phyloP scores from a whole-genome alignment of 805 yeast genomes.

The Candida stauntonica region DNA sequence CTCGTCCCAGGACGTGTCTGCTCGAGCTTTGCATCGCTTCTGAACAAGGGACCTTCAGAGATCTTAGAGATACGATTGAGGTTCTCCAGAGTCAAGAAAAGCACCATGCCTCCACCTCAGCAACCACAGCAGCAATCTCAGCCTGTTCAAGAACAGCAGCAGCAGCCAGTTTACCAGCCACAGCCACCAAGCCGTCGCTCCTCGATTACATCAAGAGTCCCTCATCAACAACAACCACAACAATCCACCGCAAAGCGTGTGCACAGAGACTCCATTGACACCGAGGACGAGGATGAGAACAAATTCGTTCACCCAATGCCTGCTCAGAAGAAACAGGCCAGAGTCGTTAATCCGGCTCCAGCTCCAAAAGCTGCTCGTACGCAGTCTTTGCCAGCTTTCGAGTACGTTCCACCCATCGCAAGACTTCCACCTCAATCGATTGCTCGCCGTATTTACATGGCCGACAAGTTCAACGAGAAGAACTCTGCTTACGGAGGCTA shows the following conservation, averaged over 20 bases:
- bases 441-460: slow-evolving; percentile 27
- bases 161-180: slow-evolving; percentile 5
- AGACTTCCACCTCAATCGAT: slow-evolving; percentile 26
- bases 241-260: slow-evolving; percentile 5
- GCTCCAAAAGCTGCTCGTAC: slow-evolving; percentile 46
- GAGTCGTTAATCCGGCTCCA: slow-evolving; percentile 39
- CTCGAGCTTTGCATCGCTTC: slow-evolving; percentile 48
- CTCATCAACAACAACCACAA: slow-evolving; percentile 10
- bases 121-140: slow-evolving; percentile 11
- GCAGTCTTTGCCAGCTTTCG: slow-evolving; percentile 37
- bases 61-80: slow-evolving; percentile 56
- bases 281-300: slow-evolving; percentile 20
- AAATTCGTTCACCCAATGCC: slow-evolving; percentile 18
- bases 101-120: neutral
- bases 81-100: slow-evolving; percentile 28
- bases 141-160: slow-evolving; percentile 5
- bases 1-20: slow-evolving; percentile 55
- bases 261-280: slow-evolving; percentile 17
- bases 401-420: slow-evolving; percentile 18
- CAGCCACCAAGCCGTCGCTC: slow-evolving; percentile 1
- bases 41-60: slow-evolving; percentile 35
- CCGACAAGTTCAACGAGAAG: slow-evolving; percentile 22
- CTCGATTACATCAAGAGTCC: slow-evolving; percentile 1
- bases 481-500: neutral
- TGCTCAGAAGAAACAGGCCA: slow-evolving; percentile 15